Evolutionary conservation across 768 basidiomycete genomes (phyloP).

Genomic region (Rhodocollybia butyracea): DNA sequence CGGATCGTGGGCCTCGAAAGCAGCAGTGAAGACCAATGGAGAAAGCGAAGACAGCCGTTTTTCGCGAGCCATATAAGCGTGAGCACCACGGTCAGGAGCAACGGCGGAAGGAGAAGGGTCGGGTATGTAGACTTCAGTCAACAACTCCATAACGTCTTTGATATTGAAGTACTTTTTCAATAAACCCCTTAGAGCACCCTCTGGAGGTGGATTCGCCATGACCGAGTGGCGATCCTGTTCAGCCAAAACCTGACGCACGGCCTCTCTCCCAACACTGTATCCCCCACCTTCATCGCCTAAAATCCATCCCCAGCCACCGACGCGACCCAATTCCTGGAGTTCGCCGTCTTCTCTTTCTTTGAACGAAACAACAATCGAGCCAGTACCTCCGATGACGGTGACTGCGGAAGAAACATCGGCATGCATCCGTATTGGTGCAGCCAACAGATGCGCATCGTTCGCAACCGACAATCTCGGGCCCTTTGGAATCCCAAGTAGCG

Average conservation of each 20-base stretch:
- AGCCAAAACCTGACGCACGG: slow-evolving; percentile 62
- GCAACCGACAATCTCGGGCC: slow-evolving; percentile 57
- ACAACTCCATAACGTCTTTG: slow-evolving; percentile 55
- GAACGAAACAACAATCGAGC: slow-evolving; percentile 73
- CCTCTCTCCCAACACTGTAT: slow-evolving; percentile 74
- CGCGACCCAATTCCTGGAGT: slow-evolving; percentile 61
- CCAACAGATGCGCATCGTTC: slow-evolving; percentile 85
- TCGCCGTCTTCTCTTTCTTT: slow-evolving; percentile 31
- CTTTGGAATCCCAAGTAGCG: slow-evolving; percentile 53
- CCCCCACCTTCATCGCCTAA: slow-evolving; percentile 84
- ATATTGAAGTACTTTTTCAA: slow-evolving; percentile 59
- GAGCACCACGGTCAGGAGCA: slow-evolving; percentile 19
- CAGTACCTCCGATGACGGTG: slow-evolving; percentile 79
- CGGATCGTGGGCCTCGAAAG: slow-evolving; percentile 64
- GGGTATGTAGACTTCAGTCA: slow-evolving; percentile 60
- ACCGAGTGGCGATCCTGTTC: slow-evolving; percentile 52
- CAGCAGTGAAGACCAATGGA: slow-evolving; percentile 67
- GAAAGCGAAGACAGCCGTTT: slow-evolving; percentile 71
- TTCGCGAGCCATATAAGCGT: slow-evolving; percentile 48
- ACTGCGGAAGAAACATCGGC: slow-evolving; percentile 60
- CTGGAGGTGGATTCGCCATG: slow-evolving; percentile 22
- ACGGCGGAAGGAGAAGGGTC: slow-evolving; percentile 39
- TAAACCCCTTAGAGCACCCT: slow-evolving; percentile 39
- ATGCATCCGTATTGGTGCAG: slow-evolving; percentile 68
- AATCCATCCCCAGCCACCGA: slow-evolving; percentile 84